Conservation (phyloP, 169 alveolate species). For the Toxoplasma gondii region DNA sequence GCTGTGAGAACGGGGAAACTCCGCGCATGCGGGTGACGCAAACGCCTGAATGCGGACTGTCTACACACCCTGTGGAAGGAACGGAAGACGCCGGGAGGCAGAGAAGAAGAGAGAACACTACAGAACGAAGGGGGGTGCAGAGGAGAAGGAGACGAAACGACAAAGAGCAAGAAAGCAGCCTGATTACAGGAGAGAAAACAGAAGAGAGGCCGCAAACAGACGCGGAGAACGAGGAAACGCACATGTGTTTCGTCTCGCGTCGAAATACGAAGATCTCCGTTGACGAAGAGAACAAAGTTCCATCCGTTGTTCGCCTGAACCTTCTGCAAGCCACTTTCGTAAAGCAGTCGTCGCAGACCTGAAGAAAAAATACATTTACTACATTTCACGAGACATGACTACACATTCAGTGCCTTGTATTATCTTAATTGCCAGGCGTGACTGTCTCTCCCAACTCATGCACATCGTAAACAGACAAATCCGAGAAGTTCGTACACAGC, state of each 20-base stretch:
- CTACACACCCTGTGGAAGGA: no score
- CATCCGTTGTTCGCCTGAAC: not conserved
- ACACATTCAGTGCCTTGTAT: no score
- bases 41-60: no score
- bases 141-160: no score
- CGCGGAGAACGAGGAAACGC: not conserved
- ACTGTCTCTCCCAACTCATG: no score
- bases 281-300: not conserved
- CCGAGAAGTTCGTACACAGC: no score
- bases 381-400: not conserved
- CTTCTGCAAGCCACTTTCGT: constrained; percentile 14
- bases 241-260: not conserved
- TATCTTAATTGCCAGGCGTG: no score
- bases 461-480: no score
- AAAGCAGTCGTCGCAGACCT: constrained; percentile 12
- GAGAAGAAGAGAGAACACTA: no score
- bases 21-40: not conserved
- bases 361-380: not conserved
- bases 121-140: no score
- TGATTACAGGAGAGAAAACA: not conserved
- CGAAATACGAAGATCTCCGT: constrained; percentile 5
- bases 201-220: no score
- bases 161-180: not conserved
- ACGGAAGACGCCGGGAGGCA: no score
- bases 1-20: not conserved